Evolutionary conservation across 2,329 filamentous ascomycete genomes (phyloP).

Genomic region (Pleomassaria siparia): DNA sequence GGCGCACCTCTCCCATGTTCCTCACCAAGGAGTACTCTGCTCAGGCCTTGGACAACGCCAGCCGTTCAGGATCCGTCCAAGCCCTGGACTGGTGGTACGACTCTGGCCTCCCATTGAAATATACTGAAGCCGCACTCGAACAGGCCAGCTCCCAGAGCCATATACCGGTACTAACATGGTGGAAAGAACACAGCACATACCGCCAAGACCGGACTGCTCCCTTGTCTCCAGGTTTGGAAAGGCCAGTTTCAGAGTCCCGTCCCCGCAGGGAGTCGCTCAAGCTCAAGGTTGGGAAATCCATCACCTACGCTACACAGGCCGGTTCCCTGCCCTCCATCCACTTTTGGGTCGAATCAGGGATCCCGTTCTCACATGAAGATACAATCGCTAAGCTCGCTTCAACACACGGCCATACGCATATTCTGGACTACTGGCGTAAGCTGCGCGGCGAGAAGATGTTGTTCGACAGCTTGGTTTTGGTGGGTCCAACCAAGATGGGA

Average conservation of each 20-base stretch:
- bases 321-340: conserved; percentile 75
- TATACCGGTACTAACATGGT: conserved; percentile 88
- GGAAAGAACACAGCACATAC: conserved; percentile 69
- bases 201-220: conserved; percentile 29
- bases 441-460: conserved; percentile 75
- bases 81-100: conserved; percentile 92
- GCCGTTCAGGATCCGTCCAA: conserved; percentile 78
- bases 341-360: conserved; percentile 85
- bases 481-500: conserved; percentile 84
- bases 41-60: conserved; percentile 85
- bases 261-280: conserved; percentile 43
- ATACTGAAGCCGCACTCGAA: conserved; percentile 84
- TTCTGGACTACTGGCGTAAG: conserved; percentile 80
- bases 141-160: conserved; percentile 83
- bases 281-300: conserved; percentile 80
- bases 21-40: conserved; percentile 82
- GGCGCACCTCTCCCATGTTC: conserved; percentile 80
- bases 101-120: conserved; percentile 76
- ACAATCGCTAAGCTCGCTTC: conserved; percentile 82
- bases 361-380: conserved; percentile 78
- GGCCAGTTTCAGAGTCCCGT: conserved; percentile 16
- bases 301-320: conserved; percentile 80
- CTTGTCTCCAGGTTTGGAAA: conserved; percentile 15
- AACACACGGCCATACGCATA: conserved; percentile 78
- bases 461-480: conserved; percentile 80